Evolutionary conservation across 2,329 filamentous ascomycete genomes (phyloP), one percentile per base, ranked within the genome.

Genomic region (Ophiosphaerella narmari): DNA sequence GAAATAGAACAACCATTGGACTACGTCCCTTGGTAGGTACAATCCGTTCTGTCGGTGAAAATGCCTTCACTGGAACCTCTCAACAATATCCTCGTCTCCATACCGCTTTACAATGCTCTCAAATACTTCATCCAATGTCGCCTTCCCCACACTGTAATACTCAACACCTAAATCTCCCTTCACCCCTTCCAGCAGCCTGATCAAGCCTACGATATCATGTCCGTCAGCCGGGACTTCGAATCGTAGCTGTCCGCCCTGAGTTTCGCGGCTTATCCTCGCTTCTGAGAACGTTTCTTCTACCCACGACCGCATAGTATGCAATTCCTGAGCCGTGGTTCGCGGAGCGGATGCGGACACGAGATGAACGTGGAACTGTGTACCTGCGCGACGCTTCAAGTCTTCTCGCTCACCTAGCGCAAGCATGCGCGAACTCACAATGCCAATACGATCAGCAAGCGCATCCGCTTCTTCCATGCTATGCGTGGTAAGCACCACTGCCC

Each of bases 401-500:
- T 92, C 88, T 1, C 85, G 86, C 0, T 86, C 87, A 3, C 91
- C 91, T 9, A 92, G 79, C 1, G 91, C 91, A n/a, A 96, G 80
- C 90, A 96, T 94, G 12, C 86, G 80, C 58, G 83, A 83, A 1
- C 89, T 92, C 7, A 97, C 77, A 44, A 97, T 90, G 2, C 87
- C 88, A 56, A 97, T 95, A 50, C 91, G 86, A 65, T 96, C 91
- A 0, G 91, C 88, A 1, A 97, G 80, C 1, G 95, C 78, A 66
- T 96, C 91, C 0, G 91, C 92, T 72, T 97, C 92, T 65, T 96
- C 91, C 31, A 97, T 80, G 68, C 95, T 96, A 70, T 97, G 91
- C 0, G 91, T 96, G 0, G 91, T 96, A 46, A 96, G 72, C 35
- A 96, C 84, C 55, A 96, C 87, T 0, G 91, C 94, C 32, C 91